These are phyloP conservation scores for Hypoxylon sp. DNA, from an alignment of 2,329 filamentous ascomycete genomes.

Conservation along the genomic window DNA sequence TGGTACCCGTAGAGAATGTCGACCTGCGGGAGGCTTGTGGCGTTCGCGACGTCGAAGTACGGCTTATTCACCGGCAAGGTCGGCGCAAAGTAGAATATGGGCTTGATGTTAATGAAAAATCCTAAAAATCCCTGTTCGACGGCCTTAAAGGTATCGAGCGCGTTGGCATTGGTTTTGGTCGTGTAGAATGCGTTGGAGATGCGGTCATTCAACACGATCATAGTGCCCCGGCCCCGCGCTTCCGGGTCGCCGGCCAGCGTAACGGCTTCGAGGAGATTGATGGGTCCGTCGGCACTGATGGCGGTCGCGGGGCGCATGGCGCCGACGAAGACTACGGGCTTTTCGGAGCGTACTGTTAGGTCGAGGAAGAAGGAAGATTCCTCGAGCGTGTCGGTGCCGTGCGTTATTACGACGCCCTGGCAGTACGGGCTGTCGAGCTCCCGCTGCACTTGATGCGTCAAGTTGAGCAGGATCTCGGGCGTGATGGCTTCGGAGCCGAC, in stretches of 20 bases:
- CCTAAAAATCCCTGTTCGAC: constrained; percentile 71
- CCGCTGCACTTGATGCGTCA: constrained; percentile 64
- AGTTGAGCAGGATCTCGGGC: constrained; percentile 62
- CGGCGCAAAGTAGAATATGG: constrained; percentile 72
- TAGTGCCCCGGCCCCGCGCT: constrained; percentile 67
- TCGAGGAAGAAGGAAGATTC: constrained; percentile 76
- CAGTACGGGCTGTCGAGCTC: constrained; percentile 62
- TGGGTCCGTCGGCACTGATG: constrained; percentile 73
- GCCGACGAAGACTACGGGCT: constrained; percentile 73
- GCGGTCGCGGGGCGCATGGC: constrained; percentile 75
- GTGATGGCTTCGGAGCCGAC: constrained; percentile 65
- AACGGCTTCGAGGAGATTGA: constrained; percentile 73
- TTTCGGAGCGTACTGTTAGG: constrained; percentile 68
- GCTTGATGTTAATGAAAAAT: constrained; percentile 69
- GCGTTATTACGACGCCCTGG: constrained; percentile 71
- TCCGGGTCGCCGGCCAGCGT: constrained; percentile 65
- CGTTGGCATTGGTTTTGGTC: constrained; percentile 75
- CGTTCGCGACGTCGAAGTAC: constrained; percentile 59
- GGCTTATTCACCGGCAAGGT: constrained; percentile 63
- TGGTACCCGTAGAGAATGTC: constrained; percentile 71
- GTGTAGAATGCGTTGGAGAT: constrained; percentile 72
- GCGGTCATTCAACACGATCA: constrained; percentile 74
- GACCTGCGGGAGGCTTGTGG: constrained; percentile 64
- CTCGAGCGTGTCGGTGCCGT: constrained; percentile 76
- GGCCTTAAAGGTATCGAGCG: constrained; percentile 73